Evolutionary conservation across 768 basidiomycete genomes (phyloP).

Genomic region (Boletellus ananas): DNA sequence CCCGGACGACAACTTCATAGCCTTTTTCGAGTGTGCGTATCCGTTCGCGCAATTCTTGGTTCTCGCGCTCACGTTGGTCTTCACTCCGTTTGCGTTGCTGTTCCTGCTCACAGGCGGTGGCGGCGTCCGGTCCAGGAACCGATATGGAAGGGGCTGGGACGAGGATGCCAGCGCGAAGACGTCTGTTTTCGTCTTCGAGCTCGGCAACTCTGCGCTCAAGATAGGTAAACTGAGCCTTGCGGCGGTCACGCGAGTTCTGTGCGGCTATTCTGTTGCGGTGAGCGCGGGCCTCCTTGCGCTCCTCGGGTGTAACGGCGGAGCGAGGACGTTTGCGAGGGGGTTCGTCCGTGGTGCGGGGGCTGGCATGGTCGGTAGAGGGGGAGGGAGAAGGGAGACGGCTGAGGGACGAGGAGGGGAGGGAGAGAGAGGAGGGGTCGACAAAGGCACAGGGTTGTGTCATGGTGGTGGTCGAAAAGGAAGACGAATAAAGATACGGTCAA

Average conservation of each 20-base stretch:
- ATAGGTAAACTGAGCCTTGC: slow-evolving; percentile 75
- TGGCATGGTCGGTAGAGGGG: slow-evolving; percentile 14
- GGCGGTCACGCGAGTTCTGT: slow-evolving; percentile 87
- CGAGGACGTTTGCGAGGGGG: slow-evolving; percentile 76
- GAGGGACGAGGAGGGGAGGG: slow-evolving; percentile 34
- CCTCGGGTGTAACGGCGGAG: slow-evolving; percentile 59
- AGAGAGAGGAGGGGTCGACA: slow-evolving; percentile 39
- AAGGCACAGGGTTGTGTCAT: slow-evolving; percentile 29
- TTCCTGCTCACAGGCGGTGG: slow-evolving; percentile 26
- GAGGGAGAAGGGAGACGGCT: slow-evolving; percentile 29
- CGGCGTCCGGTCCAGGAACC: slow-evolving; percentile 20
- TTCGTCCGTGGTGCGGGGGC: slow-evolving; percentile 25
- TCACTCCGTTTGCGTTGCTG: slow-evolving; percentile 33
- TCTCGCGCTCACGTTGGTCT: slow-evolving; percentile 57
- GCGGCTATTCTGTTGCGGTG: slow-evolving; percentile 93
- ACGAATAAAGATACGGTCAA: slow-evolving; percentile 24
- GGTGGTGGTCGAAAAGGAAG: not conserved
- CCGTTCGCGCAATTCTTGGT: slow-evolving; percentile 69
- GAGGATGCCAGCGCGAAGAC: slow-evolving; percentile 54
- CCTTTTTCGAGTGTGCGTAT: slow-evolving; percentile 76
- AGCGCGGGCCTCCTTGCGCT: slow-evolving; percentile 83
- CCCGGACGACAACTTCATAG: slow-evolving; percentile 78
- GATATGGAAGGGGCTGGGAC: slow-evolving; percentile 20
- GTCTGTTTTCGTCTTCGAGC: slow-evolving; percentile 82
- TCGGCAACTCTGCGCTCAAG: slow-evolving; percentile 67